These are phyloP conservation scores for Mucuna pruriens DNA, from an alignment of 306 rosid genomes.

Conservation along the genomic window DNA sequence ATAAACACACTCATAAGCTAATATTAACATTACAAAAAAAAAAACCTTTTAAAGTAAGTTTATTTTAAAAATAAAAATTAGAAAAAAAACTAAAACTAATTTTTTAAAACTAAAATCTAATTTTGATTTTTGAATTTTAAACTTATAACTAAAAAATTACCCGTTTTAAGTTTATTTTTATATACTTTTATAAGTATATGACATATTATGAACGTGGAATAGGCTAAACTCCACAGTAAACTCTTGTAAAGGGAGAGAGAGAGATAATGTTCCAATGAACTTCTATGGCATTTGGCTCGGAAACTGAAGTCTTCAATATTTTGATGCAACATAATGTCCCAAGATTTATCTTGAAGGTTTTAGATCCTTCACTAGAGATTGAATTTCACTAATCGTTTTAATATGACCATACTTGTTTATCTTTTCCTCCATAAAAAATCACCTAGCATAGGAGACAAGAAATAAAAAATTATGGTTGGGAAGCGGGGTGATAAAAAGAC, in stretches of 20 bases:
- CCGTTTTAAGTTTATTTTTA: no score
- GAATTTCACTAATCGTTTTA: neutral
- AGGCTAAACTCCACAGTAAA: neutral
- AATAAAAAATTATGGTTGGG: constrained; percentile 22
- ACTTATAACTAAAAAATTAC: no score
- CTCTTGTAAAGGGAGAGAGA: neutral
- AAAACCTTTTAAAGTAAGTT: no score
- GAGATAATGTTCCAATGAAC: neutral
- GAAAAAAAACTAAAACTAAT: no score
- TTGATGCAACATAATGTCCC: neutral
- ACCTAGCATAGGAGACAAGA: constrained; percentile 12
- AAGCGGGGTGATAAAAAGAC: constrained; percentile 39
- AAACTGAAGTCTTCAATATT: neutral
- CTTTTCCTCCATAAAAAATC: constrained; percentile 15
- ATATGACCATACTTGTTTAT: neutral
- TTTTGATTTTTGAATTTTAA: no score
- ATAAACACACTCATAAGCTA: no score
- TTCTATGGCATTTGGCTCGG: neutral
- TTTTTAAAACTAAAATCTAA: no score
- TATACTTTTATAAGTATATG: neutral
- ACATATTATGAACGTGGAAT: neutral
- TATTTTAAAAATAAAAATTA: no score
- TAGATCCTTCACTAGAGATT: neutral
- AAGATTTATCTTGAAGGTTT: neutral
- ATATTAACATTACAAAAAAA: no score